Evolutionary conservation across 176 grass and related monocot genomes (phyloP), one percentile per base, ranked within the genome.

Genomic region (Eragrostis nindensis): DNA sequence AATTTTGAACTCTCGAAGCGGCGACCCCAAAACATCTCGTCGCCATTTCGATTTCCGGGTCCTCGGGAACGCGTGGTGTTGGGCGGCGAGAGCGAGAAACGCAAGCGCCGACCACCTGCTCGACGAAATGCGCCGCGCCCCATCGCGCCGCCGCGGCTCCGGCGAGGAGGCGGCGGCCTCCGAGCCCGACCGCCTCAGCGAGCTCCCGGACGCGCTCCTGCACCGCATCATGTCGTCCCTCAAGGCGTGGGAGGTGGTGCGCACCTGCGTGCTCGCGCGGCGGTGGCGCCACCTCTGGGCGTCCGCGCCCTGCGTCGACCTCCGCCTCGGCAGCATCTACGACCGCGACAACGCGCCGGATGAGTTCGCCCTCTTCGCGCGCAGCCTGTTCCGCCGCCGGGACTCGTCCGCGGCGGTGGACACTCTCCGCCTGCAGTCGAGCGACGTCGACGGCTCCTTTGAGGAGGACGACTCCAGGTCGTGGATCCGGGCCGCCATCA

Each of bases 191-290:
- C 77, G 61, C 70, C 76, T 86, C 70, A 86, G 84, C 77, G 69
- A 45, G 18, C 84, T 86, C 0, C 84, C 84, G 2, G 76, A 86
- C 84, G 60, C 12, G 13, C 59, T 86, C 19, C 69, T 86, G 24
- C 77, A 86, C 77, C 84, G 26, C 62, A 7, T 86, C 71, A 30
- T 75, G 62, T 81, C 85, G 11, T 86, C 32, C 59, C 8, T 77
- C 42, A 77, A 77, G 59, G 75, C 75, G 11, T 85, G 74, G 83
- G 83, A 85, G 66, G 83, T 54, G 83, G 83, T 79, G 45, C 83
- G 75, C 66, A 85, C 83, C 55, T 72, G 75, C 67, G 75, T 85
- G 67, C 83, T 85, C 11, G 8, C 83, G 24, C 75, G 44, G 8
- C 67, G 75, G 3, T 85, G 83, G 83, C 83, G 75, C 56, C 55